Conservation (phyloP, 257 asterid genomes). For the Capsicum baccatum region DNA sequence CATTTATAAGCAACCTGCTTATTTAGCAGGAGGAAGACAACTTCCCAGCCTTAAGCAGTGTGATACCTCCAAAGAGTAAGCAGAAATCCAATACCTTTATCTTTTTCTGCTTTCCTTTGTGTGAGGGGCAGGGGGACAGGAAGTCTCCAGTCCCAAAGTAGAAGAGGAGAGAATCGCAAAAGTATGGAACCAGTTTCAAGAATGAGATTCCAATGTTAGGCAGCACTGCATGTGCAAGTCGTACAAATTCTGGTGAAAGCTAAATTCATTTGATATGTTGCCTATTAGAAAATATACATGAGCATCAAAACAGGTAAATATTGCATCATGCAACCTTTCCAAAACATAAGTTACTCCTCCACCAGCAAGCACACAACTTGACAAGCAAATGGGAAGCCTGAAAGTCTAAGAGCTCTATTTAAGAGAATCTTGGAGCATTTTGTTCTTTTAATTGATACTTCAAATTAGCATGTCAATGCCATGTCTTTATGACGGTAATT, state of each 20-base stretch:
- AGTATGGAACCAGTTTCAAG: conserved; percentile 4
- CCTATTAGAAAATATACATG: background rate
- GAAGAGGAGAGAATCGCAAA: background rate
- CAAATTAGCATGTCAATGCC: background rate
- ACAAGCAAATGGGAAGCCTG: background rate
- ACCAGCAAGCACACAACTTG: background rate
- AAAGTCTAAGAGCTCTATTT: conserved; percentile 6
- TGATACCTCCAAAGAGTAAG: background rate
- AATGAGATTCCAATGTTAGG: background rate
- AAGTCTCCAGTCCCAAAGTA: conserved; percentile 5
- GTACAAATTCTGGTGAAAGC: background rate
- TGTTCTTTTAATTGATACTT: background rate
- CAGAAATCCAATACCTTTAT: background rate
- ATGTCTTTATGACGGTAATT: conserved; percentile 16
- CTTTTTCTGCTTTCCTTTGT: background rate
- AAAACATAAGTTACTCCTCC: background rate
- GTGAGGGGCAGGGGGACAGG: background rate
- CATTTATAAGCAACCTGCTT: background rate
- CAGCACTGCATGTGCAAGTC: conserved; percentile 12
- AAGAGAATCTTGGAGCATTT: conserved; percentile 4
- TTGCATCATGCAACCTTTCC: background rate
- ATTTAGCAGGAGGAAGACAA: background rate
- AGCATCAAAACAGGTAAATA: conserved; percentile 1
- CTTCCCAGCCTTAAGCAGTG: background rate
- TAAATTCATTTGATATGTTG: background rate